These are phyloP conservation scores for Gloeopeniophorella convolvens DNA, from an alignment of 768 basidiomycete genomes.

Conservation along the genomic window DNA sequence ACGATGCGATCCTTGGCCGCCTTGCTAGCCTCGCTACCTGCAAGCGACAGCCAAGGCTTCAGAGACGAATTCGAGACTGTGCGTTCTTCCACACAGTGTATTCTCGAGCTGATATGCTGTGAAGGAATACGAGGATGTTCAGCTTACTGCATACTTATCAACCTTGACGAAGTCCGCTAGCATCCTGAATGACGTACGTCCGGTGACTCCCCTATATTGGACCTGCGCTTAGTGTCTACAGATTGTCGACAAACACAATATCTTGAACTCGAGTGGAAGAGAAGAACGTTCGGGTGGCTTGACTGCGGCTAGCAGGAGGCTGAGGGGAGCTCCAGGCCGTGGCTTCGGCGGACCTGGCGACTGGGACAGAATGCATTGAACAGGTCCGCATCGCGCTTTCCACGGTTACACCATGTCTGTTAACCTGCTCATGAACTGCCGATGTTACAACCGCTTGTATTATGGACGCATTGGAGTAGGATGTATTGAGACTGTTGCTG, in stretches of 20 bases:
- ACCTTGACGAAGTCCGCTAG: constrained; percentile 85
- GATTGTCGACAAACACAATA: constrained; percentile 76
- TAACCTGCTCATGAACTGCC: too few relatives aligned
- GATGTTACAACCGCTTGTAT: too few relatives aligned
- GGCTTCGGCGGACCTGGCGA: constrained; percentile 19
- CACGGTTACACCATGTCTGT: too few relatives aligned
- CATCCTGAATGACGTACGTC: constrained; percentile 79
- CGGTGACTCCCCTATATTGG: constrained; percentile 4
- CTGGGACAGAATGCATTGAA: constrained; percentile 22
- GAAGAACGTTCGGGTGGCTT: constrained; percentile 42
- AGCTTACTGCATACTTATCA: constrained; percentile 83
- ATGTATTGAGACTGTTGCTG: too few relatives aligned
- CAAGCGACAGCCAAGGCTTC: constrained; percentile 77
- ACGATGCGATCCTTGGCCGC: constrained; percentile 81
- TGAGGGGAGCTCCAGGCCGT: constrained; percentile 15
- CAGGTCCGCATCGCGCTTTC: too few relatives aligned
- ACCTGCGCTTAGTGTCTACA: constrained; percentile 24
- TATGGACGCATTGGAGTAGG: too few relatives aligned
- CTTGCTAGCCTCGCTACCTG: constrained; percentile 81
- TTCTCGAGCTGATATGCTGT: background rate
- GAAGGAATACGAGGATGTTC: constrained; percentile 95
- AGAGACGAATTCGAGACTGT: constrained; percentile 87
- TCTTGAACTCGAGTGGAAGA: constrained; percentile 49
- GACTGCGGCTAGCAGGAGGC: constrained; percentile 23
- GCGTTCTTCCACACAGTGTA: constrained; percentile 21